phyloP scores from a whole-genome alignment of 495 filamentous ascomycete species.

The Aspergillus nidulans region DNA sequence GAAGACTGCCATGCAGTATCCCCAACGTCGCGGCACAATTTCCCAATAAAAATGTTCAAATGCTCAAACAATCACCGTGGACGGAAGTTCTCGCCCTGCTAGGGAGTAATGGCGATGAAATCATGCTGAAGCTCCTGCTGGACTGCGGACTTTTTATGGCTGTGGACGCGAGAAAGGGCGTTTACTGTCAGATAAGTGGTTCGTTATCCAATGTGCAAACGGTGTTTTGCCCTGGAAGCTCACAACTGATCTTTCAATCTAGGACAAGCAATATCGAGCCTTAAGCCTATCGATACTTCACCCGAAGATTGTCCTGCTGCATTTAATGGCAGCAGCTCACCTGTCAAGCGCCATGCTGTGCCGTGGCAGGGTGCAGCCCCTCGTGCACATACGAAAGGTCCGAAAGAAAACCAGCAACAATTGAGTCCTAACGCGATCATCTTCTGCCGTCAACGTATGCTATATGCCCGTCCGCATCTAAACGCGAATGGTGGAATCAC shows the following conservation, averaged over 20 bases:
- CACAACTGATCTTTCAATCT: neutral
- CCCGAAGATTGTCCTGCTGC: neutral
- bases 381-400: neutral
- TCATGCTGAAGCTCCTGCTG: constrained; percentile 76
- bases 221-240: neutral
- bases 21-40: constrained; percentile 51
- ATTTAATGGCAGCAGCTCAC: neutral
- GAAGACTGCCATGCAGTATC: constrained; percentile 37
- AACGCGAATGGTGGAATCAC: constrained; percentile 62
- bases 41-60: constrained; percentile 65
- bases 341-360: neutral
- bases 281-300: constrained; percentile 22
- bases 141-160: constrained; percentile 72
- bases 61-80: constrained; percentile 71
- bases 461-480: constrained; percentile 71
- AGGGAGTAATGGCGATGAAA: constrained; percentile 69
- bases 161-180: constrained; percentile 54
- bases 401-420: neutral
- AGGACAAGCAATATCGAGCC: constrained; percentile 46
- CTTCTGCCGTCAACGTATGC: constrained; percentile 79
- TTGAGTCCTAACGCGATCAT: constrained; percentile 55
- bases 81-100: constrained; percentile 63
- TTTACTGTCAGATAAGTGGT: constrained; percentile 79
- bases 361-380: neutral
- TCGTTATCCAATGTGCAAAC: neutral